phyloP scores from a whole-genome alignment of 1,284 basidiomycete genomes.

The Microbotryomycetes sp. region DNA sequence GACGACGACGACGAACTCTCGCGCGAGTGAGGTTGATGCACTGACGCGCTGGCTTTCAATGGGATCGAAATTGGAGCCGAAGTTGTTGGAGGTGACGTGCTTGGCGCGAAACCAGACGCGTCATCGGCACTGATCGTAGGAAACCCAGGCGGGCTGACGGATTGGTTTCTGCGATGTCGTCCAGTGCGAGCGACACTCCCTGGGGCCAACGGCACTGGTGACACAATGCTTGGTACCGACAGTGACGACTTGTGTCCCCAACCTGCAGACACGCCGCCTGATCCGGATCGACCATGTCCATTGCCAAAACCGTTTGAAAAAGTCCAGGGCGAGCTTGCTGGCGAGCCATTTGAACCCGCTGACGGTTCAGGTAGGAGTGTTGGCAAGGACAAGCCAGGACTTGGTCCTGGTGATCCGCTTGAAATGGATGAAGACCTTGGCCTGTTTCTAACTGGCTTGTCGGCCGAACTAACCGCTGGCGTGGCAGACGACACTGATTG shows the following conservation, averaged over 20 bases:
- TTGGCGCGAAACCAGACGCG: slow-evolving; percentile 6
- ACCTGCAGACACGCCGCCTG: too few species aligned
- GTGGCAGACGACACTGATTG: slow-evolving; percentile 15
- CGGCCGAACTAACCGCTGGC: slow-evolving; percentile 1
- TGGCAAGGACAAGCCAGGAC: slow-evolving; percentile 11
- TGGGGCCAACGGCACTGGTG: slow-evolving; percentile 15
- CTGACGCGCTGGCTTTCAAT: not conserved
- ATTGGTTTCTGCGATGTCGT: slow-evolving; percentile 27
- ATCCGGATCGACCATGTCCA: too few species aligned
- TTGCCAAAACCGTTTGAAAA: not conserved
- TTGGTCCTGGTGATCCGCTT: slow-evolving; percentile 20
- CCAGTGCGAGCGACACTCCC: slow-evolving; percentile 12
- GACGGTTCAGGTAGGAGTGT: not conserved
- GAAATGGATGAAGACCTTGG: slow-evolving; percentile 31
- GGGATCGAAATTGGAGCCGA: not conserved
- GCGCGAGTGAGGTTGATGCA: not conserved
- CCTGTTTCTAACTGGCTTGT: not conserved
- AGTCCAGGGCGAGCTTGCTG: not conserved
- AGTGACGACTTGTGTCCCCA: slow-evolving; percentile 14
- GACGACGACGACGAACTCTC: not conserved
- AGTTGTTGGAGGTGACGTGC: not conserved
- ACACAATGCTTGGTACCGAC: slow-evolving; percentile 21
- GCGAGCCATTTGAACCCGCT: not conserved
- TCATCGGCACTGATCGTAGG: slow-evolving; percentile 3
- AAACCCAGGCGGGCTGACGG: slow-evolving; percentile 26